Conservation (phyloP, 1,284 basidiomycete species). For the Irpex rosettiformis region DNA sequence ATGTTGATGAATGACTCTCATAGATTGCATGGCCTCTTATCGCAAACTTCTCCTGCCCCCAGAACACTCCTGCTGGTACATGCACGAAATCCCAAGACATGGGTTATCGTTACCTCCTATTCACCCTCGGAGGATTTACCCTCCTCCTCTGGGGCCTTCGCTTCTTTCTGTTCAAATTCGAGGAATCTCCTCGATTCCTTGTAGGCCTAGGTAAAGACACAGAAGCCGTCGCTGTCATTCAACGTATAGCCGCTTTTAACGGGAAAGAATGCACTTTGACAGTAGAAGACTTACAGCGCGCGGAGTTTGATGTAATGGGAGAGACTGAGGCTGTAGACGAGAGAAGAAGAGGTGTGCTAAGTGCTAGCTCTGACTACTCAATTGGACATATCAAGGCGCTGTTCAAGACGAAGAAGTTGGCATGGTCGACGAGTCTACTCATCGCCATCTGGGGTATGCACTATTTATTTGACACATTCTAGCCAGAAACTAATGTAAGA, state of each 20-base stretch:
- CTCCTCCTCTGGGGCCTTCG: constrained; percentile 55
- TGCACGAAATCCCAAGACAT: constrained; percentile 42
- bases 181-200: constrained; percentile 63
- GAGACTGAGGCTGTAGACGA: constrained; percentile 12
- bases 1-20: constrained; percentile 18
- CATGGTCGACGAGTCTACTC: constrained; percentile 53
- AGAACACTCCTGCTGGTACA: constrained; percentile 21
- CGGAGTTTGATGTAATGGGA: constrained; percentile 19
- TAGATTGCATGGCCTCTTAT: constrained; percentile 50
- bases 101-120: constrained; percentile 61
- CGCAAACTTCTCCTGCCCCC: constrained; percentile 43
- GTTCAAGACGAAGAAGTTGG: constrained; percentile 53
- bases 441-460: constrained; percentile 51
- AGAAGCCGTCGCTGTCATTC: constrained; percentile 59
- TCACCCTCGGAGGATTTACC: constrained; percentile 45
- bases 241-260: constrained; percentile 60
- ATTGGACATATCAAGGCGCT: constrained; percentile 46
- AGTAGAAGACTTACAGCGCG: constrained; percentile 37
- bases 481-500: background rate
- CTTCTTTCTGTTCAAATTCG: constrained; percentile 55
- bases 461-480: background rate
- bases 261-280: constrained; percentile 37
- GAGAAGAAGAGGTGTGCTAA: constrained; percentile 24
- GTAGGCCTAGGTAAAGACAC: constrained; percentile 58
- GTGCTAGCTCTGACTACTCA: constrained; percentile 36